These are phyloP conservation scores for Lactarius akahatsu DNA, from an alignment of 768 basidiomycete genomes.

Conservation along the genomic window DNA sequence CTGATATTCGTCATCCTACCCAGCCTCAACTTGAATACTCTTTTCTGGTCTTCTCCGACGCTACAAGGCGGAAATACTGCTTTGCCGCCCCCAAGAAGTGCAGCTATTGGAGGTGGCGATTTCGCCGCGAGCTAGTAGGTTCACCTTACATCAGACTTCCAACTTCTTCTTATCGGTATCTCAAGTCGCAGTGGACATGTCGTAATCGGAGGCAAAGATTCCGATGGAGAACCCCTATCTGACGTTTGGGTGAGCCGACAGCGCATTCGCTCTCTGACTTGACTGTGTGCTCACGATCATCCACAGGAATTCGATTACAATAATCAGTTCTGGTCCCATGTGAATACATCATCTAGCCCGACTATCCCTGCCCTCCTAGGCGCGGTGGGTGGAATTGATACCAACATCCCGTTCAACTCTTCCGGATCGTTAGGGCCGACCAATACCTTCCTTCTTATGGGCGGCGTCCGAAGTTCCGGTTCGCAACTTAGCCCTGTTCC, in stretches of 20 bases:
- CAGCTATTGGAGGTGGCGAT: conserved; percentile 64
- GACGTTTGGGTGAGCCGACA: conserved; percentile 66
- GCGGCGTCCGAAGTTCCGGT: conserved; percentile 55
- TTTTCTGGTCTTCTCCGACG: conserved; percentile 59
- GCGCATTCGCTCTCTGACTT: conserved; percentile 15
- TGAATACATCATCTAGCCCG: conserved; percentile 44
- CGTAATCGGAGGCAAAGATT: conserved; percentile 66
- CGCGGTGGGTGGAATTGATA: conserved; percentile 72
- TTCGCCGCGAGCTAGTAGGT: conserved; percentile 82
- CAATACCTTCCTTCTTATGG: conserved; percentile 71
- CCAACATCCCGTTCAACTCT: conserved; percentile 41
- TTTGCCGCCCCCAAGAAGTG: conserved; percentile 61
- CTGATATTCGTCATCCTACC: conserved; percentile 16
- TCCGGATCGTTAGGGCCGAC: conserved; percentile 51
- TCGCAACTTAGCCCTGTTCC: conserved; percentile 37
- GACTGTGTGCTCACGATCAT: conserved; percentile 20
- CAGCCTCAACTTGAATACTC: conserved; percentile 61
- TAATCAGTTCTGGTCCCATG: conserved; percentile 73
- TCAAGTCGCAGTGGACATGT: conserved; percentile 71
- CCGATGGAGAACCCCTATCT: conserved; percentile 51
- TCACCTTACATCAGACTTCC: conserved; percentile 14
- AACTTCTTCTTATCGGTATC: conserved; percentile 27
- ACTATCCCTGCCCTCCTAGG: conserved; percentile 63
- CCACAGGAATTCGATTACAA: conserved; percentile 74
- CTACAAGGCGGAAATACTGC: conserved; percentile 49